Conservation (phyloP, 164 flowering plant genomes). For the Akebia trifoliata region DNA sequence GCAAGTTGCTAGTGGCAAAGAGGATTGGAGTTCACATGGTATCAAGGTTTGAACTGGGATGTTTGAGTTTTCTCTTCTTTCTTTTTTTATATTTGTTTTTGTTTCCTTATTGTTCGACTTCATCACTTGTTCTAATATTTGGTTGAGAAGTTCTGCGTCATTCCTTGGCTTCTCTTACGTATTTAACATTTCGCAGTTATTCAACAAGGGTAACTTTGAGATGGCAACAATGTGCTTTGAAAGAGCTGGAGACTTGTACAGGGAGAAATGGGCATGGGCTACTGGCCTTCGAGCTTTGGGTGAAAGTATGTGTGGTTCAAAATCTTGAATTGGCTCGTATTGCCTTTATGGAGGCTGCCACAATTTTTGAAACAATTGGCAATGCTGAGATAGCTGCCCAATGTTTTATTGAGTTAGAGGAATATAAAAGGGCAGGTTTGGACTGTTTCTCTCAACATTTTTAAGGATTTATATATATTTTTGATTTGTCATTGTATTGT, state of each 20-base stretch:
- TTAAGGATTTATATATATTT: no score
- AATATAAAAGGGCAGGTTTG: conserved; percentile 57
- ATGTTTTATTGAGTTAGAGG: conserved; percentile 48
- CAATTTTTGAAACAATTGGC: conserved; percentile 56
- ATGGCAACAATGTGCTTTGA: conserved; percentile 82
- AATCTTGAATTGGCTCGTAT: conserved; percentile 35
- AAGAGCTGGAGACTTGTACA: conserved; percentile 52
- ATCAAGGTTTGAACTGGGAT: conserved; percentile 40
- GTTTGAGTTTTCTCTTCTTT: no score
- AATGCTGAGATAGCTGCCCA: conserved; percentile 54
- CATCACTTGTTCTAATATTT: no score
- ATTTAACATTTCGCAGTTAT: conserved; percentile 38
- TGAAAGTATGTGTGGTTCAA: conserved; percentile 30
- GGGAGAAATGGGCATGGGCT: conserved; percentile 59
- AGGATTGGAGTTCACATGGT: conserved; percentile 67
- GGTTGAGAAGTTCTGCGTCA: no score
- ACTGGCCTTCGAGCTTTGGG: conserved; percentile 48
- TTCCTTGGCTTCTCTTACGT: no score
- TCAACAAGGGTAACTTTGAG: conserved; percentile 51
- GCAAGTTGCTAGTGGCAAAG: conserved; percentile 57
- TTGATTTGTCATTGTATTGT: no score
- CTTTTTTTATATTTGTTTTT: no score
- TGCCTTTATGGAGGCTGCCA: conserved; percentile 49
- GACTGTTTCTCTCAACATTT: not conserved
- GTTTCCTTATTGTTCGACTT: no score